Conservation (phyloP, 1,284 basidiomycete genomes). For the Heliocybe sulcata region DNA sequence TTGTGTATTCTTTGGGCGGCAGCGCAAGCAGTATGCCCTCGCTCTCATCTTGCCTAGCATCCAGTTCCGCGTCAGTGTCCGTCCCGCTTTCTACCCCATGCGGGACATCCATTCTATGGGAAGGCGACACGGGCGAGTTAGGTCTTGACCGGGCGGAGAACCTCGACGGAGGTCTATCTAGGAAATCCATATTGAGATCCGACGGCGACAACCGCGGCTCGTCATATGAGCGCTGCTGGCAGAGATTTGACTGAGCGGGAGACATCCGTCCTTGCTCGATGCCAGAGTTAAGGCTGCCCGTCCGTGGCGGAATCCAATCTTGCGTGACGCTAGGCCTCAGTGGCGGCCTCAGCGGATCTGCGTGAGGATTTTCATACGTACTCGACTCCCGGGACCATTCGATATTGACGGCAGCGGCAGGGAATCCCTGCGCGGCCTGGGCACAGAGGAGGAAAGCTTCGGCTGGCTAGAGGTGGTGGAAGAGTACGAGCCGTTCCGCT, state of each 20-base stretch:
- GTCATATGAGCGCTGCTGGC: slow-evolving; percentile 17
- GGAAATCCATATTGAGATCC: not conserved
- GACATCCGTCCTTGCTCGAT: slow-evolving; percentile 1
- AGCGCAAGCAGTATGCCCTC: slow-evolving; percentile 32
- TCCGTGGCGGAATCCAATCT: slow-evolving; percentile 15
- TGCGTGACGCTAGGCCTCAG: slow-evolving; percentile 9
- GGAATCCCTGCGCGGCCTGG: not conserved
- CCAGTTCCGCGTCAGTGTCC: slow-evolving; percentile 54
- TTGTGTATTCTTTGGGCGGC: slow-evolving; percentile 50
- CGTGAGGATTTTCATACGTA: not conserved
- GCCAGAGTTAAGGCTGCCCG: slow-evolving; percentile 7
- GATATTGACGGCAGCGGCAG: slow-evolving; percentile 14
- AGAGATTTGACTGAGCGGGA: slow-evolving; percentile 4
- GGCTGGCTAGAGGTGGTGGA: not conserved
- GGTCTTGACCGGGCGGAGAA: slow-evolving; percentile 27
- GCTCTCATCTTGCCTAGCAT: slow-evolving; percentile 26
- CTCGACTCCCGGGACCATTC: slow-evolving; percentile 8
- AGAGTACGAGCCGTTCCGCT: not conserved
- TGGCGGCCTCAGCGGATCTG: slow-evolving; percentile 1
- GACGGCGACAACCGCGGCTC: slow-evolving; percentile 10
- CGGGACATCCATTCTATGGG: slow-evolving; percentile 60
- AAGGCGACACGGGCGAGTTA: slow-evolving; percentile 36
- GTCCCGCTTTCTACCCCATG: slow-evolving; percentile 67
- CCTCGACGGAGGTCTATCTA: slow-evolving; percentile 7
- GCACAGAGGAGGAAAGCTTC: not conserved